Percentiles rank a stretch among this genome's conserved stretches.
phyloP scores from a whole-genome alignment of 2,329 filamentous ascomycete genomes.

The Exophiala dermatitidis region DNA sequence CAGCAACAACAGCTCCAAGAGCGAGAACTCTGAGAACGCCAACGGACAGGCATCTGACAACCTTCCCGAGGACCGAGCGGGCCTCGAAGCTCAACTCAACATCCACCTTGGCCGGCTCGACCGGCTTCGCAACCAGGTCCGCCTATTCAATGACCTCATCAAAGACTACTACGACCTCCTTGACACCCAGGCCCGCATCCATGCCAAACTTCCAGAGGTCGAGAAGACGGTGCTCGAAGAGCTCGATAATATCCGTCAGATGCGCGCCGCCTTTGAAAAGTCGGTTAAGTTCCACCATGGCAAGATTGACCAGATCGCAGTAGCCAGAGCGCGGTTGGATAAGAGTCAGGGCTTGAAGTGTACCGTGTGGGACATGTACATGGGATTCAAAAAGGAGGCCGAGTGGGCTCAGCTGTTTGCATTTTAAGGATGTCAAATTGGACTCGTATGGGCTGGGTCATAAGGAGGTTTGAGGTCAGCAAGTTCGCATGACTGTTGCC shows the following conservation, averaged over 20 bases:
- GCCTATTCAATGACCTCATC: constrained; percentile 12
- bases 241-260: neutral
- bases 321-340: constrained; percentile 14
- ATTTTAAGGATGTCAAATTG: neutral
- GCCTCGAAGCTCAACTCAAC: constrained; percentile 28
- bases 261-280: constrained; percentile 1
- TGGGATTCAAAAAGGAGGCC: constrained; percentile 9
- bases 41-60: neutral
- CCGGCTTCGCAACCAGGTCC: constrained; percentile 14
- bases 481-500: no score
- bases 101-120: constrained; percentile 26
- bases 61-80: constrained; percentile 11
- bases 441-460: neutral
- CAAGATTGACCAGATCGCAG: constrained; percentile 27
- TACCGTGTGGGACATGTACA: constrained; percentile 20
- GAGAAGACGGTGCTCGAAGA: neutral
- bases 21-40: neutral
- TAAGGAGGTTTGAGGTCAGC: neutral
- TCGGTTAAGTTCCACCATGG: constrained; percentile 25
- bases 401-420: constrained; percentile 23
- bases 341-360: constrained; percentile 16
- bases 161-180: constrained; percentile 3
- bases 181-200: neutral
- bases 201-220: neutral
- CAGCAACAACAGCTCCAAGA: constrained; percentile 6